Conservation (phyloP, 805 yeast genomes). For the Yarrowia sp. region DNA sequence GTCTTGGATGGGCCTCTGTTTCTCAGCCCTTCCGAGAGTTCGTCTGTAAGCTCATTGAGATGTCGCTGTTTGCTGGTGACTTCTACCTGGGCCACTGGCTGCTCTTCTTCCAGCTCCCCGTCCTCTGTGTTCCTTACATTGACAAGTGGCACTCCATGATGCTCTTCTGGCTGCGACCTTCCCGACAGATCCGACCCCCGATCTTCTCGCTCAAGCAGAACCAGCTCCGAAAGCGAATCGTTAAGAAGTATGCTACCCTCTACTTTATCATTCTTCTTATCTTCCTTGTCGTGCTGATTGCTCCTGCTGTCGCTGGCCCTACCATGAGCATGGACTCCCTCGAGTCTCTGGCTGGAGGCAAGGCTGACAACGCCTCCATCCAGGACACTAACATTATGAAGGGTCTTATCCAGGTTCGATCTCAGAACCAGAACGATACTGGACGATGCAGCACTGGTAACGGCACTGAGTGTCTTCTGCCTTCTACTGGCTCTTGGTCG, state of each 20-base stretch:
- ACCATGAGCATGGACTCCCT: slow-evolving; percentile 32
- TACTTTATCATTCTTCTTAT: slow-evolving; percentile 73
- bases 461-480: slow-evolving; percentile 13
- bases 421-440: slow-evolving; percentile 38
- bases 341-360: slow-evolving; percentile 5
- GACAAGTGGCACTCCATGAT: slow-evolving; percentile 98
- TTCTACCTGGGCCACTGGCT: slow-evolving; percentile 90
- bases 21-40: slow-evolving; percentile 97
- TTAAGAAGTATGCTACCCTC: slow-evolving; percentile 85
- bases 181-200: slow-evolving; percentile 97
- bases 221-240: slow-evolving; percentile 96
- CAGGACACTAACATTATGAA: neutral
- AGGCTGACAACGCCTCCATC: neutral
- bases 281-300: slow-evolving; percentile 79
- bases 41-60: slow-evolving; percentile 89
- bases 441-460: slow-evolving; percentile 19
- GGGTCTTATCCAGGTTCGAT: slow-evolving; percentile 36
- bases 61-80: slow-evolving; percentile 96
- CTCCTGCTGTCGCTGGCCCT: slow-evolving; percentile 80
- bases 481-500: slow-evolving; percentile 33
- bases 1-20: slow-evolving; percentile 91
- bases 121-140: slow-evolving; percentile 80
- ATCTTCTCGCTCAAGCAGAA: slow-evolving; percentile 96
- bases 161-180: slow-evolving; percentile 98
- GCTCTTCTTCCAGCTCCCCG: slow-evolving; percentile 87